Evolutionary conservation across 805 yeast genomes (phyloP), one percentile per base, ranked within the genome.

Genomic region (Ogataea haglerorum): DNA sequence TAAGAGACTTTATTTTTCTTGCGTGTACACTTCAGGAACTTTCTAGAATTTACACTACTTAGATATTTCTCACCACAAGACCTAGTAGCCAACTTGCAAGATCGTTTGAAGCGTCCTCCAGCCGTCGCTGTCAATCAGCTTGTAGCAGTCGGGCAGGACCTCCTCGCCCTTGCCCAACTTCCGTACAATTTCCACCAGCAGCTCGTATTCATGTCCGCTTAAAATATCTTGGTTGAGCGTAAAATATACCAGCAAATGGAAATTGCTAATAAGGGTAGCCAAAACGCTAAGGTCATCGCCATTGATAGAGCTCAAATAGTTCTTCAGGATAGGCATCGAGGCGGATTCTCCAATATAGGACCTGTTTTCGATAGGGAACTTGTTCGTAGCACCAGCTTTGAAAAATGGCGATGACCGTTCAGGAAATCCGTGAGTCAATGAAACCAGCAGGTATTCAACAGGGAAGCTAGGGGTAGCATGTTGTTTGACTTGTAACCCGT

Each of bases 381-480:
- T 60, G 10, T 42, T 32, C 6, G 39, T 43, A 24, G 56, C 58
- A 13, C 57, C 51, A 0, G 70, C 54, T 7, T 60, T 60, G 61
- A 85, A 84, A 45, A 67, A 48, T 2, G 86, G 80, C 0, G 80
- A 56, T 14, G 48, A 72, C 0, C 69, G 67, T 47, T 80, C 76
- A 1, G 96, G 95, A 73, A 93, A 91, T 3, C 98, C 96, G 61
- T 93, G 98, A 5, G 95, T 82, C 47, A 91, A 65, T 2, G 96
- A 82, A 1, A 91, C 95, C 38, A 93, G 64, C 45, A 89, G 62
- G 58, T 85, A 89, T 46, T 89, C 96, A n/a, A 85, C 89, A 2
- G 97, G 97, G 60, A 89, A 86, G 17, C 93, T 85, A 1, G 96
- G 96, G 54, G 83, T 83, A 1, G 96, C 95, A 57, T 86, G 84